Evolutionary conservation across 441 rosid species (phyloP).

Genomic region (Macaranga tanarius): DNA sequence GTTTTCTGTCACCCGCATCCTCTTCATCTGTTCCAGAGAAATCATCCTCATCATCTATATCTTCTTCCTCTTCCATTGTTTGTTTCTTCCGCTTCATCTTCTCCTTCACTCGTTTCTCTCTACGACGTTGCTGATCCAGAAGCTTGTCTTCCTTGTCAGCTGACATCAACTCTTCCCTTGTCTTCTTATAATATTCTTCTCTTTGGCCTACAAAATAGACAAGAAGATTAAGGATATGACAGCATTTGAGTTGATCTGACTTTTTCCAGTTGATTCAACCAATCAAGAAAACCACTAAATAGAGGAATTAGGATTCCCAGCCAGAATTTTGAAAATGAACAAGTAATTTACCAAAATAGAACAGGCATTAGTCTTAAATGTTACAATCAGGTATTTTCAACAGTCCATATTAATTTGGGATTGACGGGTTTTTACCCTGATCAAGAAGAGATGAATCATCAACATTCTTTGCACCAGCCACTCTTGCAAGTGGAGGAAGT

Average conservation of each 20-base stretch:
- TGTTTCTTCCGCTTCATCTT: conserved; percentile 74
- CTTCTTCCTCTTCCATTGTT: conserved; percentile 39
- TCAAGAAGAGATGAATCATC: conserved; percentile 47
- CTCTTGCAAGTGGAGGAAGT: conserved; percentile 69
- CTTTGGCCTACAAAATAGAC: conserved; percentile 46
- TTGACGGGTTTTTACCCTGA: conserved; percentile 42
- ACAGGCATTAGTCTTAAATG: neutral
- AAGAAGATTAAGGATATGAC: neutral
- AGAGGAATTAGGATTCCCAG: neutral
- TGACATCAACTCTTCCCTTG: conserved; percentile 69
- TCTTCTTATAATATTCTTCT: conserved; percentile 56
- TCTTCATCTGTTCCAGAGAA: conserved; percentile 50
- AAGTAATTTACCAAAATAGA: neutral
- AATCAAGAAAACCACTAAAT: neutral
- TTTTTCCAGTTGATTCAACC: neutral
- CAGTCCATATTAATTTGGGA: neutral
- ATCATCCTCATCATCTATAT: conserved; percentile 41
- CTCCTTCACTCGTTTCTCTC: conserved; percentile 66
- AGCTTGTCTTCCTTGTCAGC: conserved; percentile 81
- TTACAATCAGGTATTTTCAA: neutral
- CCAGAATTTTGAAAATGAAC: neutral
- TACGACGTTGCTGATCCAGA: conserved; percentile 60
- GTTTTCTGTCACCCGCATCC: conserved; percentile 24
- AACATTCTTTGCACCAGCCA: conserved; percentile 51
- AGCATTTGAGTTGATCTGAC: neutral